Base-by-base conservation (phyloP, 2,329 filamentous ascomycete genomes). In the Fusarium foetens region DNA sequence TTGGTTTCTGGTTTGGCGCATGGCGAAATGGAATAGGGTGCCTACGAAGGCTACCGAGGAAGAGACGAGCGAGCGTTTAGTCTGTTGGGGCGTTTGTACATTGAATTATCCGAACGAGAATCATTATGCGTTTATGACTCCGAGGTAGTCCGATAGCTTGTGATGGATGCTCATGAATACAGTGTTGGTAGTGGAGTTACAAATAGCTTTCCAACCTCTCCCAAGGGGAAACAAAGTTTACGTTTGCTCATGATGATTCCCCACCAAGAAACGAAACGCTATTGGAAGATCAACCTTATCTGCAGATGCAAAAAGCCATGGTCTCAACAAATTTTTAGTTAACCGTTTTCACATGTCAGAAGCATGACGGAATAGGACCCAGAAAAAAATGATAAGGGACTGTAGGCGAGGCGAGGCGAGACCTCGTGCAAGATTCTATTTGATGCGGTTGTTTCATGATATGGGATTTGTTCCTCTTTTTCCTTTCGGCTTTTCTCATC, bases 271-370 rank as follows among this genome's bases (percentile, higher is more conserved):
- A 43, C 35, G n/a, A 45, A 33, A 29, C 33, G 45, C 53, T 39
- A 75, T 75, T 76, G 74, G 75, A 72, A 66, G 59, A 51, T 43
- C n/a, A 48, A 60, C 48, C 72, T 74, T 74, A 69, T 73, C 70
- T 45, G 21, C 27, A 33, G 42, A 27, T 21, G 39, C 38, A 21
- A 21, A 21, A 23, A 29, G 43, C 62, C 48, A 42, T 57, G 39
- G 39, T 53, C 68, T 71, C 74, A 76, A 75, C 74, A 75, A 43
- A 68, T 64, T 62, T 66, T 66, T 67, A 61, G 31, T 60, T 60
- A 35, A 49, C 65, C 58, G 64, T 66, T 74, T 74, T 77, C 75
- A 77, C 75, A 77, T 77, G 75, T 75, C 73, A 77, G 58, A 52
- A 39, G 36, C 25, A 62, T 25, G 21, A 33, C 46, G 31, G 43